Evolutionary conservation across 2,329 filamentous ascomycete species (phyloP), one percentile per base, ranked within the genome.

Genomic region (Simplicillium aogashimaense): DNA sequence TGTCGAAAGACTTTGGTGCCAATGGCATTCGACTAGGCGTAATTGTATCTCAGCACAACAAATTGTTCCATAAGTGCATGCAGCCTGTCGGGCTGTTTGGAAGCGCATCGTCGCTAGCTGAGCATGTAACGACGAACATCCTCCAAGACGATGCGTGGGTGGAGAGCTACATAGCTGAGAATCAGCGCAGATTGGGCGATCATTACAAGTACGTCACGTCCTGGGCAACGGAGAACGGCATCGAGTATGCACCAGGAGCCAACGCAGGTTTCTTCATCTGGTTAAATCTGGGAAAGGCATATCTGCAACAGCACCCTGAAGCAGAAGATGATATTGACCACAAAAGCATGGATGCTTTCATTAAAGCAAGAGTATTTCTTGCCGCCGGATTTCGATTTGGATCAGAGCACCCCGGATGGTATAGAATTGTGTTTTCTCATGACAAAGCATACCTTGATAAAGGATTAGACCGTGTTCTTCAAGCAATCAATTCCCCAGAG

Each of bases 211-310:
- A 60, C 15, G 58, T 64, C 0, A 58, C 55, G 0, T 32, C 37
- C 0, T 65, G 59, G 47, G 57, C 72, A 1, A 53, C 52, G 12
- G 45, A 55, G 3, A 54, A 69, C 12, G 52, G 52, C 2, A 66
- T 76, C 15, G 52, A 59, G 12, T 73, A 72, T 45, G 58, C 65
- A 0, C 52, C 60, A 0, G 69, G 69, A 0, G 61, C 57, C 4
- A 74, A 74, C 43, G 72, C 72, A 0, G 72, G 64, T 0, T 75
- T 76, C 48, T 77, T 76, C 48, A 49, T 77, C 1, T 77, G 71
- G 70, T 55, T 70, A 3, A 58, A 76, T 47, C 55, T 78, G 2
- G 58, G 61, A 2, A 48, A 50, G 14, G 51, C 46, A 9, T 63
- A 57, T 25, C 41, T 35, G 14, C 38, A 40, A 31, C 44, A 43